A percentile compares a stretch with the other conserved stretches of the same genome.
These are phyloP conservation scores for Ciborinia camelliae DNA, from an alignment of 2,329 filamentous ascomycete genomes.

Conservation along the genomic window DNA sequence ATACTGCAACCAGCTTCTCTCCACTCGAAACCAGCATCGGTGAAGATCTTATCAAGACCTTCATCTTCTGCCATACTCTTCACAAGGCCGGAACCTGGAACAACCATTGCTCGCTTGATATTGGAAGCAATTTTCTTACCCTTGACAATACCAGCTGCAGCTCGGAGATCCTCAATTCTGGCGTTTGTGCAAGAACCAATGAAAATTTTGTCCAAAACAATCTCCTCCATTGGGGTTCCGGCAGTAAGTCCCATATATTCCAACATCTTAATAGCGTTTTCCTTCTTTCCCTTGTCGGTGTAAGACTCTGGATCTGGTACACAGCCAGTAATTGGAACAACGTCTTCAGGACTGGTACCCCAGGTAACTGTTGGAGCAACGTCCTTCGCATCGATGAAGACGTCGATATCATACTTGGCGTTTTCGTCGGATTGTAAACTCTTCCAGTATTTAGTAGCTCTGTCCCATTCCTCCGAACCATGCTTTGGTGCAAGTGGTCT, in stretches of 20 bases:
- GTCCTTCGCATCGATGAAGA: conserved; percentile 88
- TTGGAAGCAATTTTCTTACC: conserved; percentile 84
- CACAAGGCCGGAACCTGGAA: conserved; percentile 90
- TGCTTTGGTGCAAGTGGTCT: conserved; percentile 78
- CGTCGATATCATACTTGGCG: conserved; percentile 84
- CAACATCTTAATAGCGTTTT: conserved; percentile 73
- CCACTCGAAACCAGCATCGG: conserved; percentile 94
- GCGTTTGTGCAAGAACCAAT: conserved; percentile 98
- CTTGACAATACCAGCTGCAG: conserved; percentile 80
- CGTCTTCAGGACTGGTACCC: conserved; percentile 96
- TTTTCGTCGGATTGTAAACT: conserved; percentile 80
- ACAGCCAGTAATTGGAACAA: conserved; percentile 87
- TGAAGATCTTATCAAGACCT: conserved; percentile 89
- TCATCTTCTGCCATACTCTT: conserved; percentile 89
- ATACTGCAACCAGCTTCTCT: conserved; percentile 97
- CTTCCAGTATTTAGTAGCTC: conserved; percentile 83
- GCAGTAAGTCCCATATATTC: conserved; percentile 94
- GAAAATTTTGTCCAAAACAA: conserved; percentile 91
- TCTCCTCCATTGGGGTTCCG: conserved; percentile 88
- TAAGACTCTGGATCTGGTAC: conserved; percentile 91
- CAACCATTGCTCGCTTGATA: conserved; percentile 91
- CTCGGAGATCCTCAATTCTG: conserved; percentile 89
- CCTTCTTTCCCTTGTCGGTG: conserved; percentile 73
- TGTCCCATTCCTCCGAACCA: conserved; percentile 84
- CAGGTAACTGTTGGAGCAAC: conserved; percentile 92